A percentile compares a stretch with the other conserved stretches of the same genome.
These are phyloP conservation scores for Barnettozyma californica DNA, from an alignment of 805 yeast species.

Conservation along the genomic window DNA sequence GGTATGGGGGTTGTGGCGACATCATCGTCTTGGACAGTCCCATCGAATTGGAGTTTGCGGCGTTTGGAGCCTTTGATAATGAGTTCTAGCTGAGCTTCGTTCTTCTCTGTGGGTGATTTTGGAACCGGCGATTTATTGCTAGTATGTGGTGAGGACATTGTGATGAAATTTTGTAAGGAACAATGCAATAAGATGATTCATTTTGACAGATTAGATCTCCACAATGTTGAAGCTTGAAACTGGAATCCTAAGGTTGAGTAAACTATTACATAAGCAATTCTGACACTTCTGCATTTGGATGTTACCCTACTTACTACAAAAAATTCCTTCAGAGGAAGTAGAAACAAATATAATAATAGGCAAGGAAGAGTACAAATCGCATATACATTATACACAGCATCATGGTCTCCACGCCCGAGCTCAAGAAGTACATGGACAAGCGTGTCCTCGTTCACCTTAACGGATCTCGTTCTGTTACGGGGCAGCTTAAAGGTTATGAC, in stretches of 20 bases:
- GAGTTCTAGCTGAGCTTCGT: background rate
- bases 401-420: conserved; percentile 59
- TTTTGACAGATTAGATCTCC: background rate
- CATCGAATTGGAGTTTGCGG: background rate
- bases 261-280: background rate
- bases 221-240: too few species aligned
- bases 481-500: conserved; percentile 82
- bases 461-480: conserved; percentile 74
- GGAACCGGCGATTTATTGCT: background rate
- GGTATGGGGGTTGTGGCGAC: background rate
- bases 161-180: too few species aligned
- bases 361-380: background rate
- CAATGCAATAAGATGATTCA: too few species aligned
- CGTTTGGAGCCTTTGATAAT: background rate
- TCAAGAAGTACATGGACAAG: conserved; percentile 70
- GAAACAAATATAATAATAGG: background rate
- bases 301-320: background rate
- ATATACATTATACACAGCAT: too few species aligned
- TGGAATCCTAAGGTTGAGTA: background rate
- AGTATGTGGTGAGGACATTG: background rate
- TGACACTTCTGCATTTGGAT: background rate
- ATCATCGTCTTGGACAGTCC: background rate
- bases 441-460: conserved; percentile 68
- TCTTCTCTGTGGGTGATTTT: background rate
- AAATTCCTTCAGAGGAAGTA: background rate